phyloP scores from a whole-genome alignment of 805 yeast species.

The Wickerhamomyces hampshirensis region DNA sequence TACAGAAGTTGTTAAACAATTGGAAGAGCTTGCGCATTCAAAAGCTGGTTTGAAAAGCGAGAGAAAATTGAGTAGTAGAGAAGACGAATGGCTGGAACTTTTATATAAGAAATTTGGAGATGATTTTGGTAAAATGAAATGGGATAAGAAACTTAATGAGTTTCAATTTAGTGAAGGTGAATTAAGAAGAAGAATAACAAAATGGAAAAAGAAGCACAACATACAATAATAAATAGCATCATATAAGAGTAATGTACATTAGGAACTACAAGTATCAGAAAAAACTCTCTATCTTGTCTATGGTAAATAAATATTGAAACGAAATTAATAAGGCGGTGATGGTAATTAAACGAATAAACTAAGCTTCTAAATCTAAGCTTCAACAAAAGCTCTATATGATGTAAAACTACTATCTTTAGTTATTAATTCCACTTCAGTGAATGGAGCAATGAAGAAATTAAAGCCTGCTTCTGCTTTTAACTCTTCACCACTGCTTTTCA shows the following conservation, averaged over 20 bases:
- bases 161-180: conserved; percentile 86
- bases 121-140: conserved; percentile 82
- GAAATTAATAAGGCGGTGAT: no score
- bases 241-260: not conserved
- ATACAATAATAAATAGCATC: conserved; percentile 20
- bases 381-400: conserved; percentile 87
- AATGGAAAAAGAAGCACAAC: conserved; percentile 56
- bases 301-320: no score
- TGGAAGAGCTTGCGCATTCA: conserved; percentile 55
- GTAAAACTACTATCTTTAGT: conserved; percentile 56
- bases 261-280: no score
- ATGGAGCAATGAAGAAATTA: conserved; percentile 83
- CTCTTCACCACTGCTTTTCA: conserved; percentile 38
- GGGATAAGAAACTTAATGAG: conserved; percentile 83
- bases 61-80: conserved; percentile 64
- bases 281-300: no score
- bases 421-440: conserved; percentile 54
- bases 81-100: conserved; percentile 61
- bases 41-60: conserved; percentile 36
- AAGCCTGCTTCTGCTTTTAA: conserved; percentile 61
- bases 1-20: conserved; percentile 61
- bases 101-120: conserved; percentile 80
- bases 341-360: no score
- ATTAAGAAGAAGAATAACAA: conserved; percentile 60
- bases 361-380: no score